Percentiles rank a stretch among this genome's conserved stretches.
Conservation (phyloP, 108 stramenopile genomes). For the Nitzschia sp. region DNA sequence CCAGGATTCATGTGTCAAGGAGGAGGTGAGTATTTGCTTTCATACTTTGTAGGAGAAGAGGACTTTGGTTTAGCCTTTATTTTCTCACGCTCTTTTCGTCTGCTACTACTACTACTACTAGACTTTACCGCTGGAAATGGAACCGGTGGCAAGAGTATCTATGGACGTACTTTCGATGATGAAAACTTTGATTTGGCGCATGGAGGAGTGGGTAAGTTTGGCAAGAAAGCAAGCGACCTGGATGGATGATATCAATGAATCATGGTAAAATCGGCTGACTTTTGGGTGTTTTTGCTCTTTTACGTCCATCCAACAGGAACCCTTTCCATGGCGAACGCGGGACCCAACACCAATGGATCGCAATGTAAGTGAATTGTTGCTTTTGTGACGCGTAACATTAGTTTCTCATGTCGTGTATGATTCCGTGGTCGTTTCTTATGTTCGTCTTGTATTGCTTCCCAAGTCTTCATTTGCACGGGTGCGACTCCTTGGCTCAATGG, state of each 20-base stretch:
- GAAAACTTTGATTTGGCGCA: slow-evolving; percentile 90
- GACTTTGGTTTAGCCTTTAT: too few species aligned
- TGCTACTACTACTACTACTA: neutral
- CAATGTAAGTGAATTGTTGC: slow-evolving; percentile 53
- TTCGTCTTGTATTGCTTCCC: neutral
- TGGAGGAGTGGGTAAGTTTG: slow-evolving; percentile 60
- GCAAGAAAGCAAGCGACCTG: neutral
- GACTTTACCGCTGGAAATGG: slow-evolving; percentile 92
- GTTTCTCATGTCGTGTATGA: too few species aligned
- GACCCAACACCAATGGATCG: slow-evolving; percentile 92
- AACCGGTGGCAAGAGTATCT: slow-evolving; percentile 76
- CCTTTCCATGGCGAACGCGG: slow-evolving; percentile 71
- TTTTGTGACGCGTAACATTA: neutral
- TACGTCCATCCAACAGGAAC: too few species aligned
- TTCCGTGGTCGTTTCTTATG: neutral
- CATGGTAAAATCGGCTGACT: neutral
- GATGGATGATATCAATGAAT: neutral
- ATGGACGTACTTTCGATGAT: slow-evolving; percentile 84
- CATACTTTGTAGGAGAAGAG: neutral
- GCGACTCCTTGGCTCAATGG: slow-evolving; percentile 96
- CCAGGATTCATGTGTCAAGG: slow-evolving; percentile 80
- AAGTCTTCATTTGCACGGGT: slow-evolving; percentile 95
- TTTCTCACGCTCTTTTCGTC: neutral
- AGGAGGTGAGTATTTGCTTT: neutral
- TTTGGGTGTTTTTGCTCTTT: slow-evolving; percentile 6